Evolutionary conservation across 495 filamentous ascomycete genomes (phyloP), one percentile per base, ranked within the genome.

Genomic region (Tuber brumale): DNA sequence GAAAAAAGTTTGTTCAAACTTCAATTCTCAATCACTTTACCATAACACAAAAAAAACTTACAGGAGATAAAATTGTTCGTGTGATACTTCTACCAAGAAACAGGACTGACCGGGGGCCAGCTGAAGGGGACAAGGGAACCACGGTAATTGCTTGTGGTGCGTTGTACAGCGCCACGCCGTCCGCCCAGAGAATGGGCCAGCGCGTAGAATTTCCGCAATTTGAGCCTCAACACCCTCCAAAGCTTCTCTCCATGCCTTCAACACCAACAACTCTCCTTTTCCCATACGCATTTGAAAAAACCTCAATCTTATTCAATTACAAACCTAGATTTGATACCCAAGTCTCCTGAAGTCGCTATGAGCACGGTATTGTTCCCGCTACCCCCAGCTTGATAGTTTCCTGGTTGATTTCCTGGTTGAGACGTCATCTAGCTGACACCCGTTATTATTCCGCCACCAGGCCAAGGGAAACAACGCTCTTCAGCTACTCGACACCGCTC

Each of bases 391-490:
- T 69, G 73, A 71, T 8, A 2, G 70, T 31, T 57, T 4, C 21
- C 72, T 35, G 37, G 2, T 23, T 57, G 43, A 80, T 31, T 57
- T 4, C 21, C 72, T 35, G 37, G 2, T 23, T 57, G 43, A 80
- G 23, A 51, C 75, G 44, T 27, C 45, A 70, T 76, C 61, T 66
- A 77, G 74, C 76, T 77, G 78, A 74, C 76, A 74, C 16, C 80
- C 79, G n/a, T 35, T 61, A 45, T 45, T 31, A n/a, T 45, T 45
- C 43, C 27, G 37, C 35, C 31, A 45, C 83, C 83, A 88, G 85
- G 87, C 83, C 75, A 99, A 99, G 86, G 94, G 91, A 71, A 88
- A 87, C 76, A 89, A 90, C 81, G 97, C 97, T 84, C 86, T 95
- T 79, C 86, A 88, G 82, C 89, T 89, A 85, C 89, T 99, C 79